Conservation (phyloP, 345 rosid species). For the Brassica rapa region DNA sequence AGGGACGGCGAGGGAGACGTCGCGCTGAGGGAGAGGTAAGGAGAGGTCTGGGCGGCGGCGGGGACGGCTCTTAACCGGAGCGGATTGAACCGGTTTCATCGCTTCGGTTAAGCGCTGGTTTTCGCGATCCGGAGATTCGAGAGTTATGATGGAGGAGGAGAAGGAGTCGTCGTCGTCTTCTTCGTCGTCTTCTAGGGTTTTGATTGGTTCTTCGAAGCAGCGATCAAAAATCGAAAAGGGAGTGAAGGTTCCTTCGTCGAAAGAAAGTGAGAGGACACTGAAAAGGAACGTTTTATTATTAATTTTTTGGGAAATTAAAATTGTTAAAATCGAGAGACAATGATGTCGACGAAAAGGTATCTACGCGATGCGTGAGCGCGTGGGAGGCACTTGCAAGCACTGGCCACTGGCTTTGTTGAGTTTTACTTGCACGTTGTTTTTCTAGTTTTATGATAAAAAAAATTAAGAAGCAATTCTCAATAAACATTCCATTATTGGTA, state of each 20-base stretch:
- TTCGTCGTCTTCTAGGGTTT: constrained; percentile 37
- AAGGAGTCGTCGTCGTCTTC: background rate
- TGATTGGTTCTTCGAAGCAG: constrained; percentile 35
- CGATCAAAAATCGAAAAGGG: constrained; percentile 26
- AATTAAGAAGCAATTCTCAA: background rate
- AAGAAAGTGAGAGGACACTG: constrained; percentile 39
- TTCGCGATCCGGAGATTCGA: constrained; percentile 17
- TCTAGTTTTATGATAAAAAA: background rate
- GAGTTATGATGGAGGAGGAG: background rate
- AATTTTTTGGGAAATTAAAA: background rate
- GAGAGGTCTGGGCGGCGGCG: constrained; percentile 71
- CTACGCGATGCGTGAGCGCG: constrained; percentile 23
- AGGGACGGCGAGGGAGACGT: constrained; percentile 69
- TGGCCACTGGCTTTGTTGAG: constrained; percentile 21
- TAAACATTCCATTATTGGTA: background rate
- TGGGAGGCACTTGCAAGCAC: background rate
- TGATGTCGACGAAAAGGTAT: constrained; percentile 1
- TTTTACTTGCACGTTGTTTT: constrained; percentile 3
- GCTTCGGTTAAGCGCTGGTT: constrained; percentile 16
- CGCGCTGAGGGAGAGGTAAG: constrained; percentile 77
- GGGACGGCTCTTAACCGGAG: constrained; percentile 38
- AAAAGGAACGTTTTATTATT: constrained; percentile 33
- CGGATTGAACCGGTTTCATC: constrained; percentile 63
- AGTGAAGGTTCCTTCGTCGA: constrained; percentile 33
- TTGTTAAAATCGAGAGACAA: constrained; percentile 31